Conservation (phyloP, 768 basidiomycete genomes). For the Tephrocybe sp. region DNA sequence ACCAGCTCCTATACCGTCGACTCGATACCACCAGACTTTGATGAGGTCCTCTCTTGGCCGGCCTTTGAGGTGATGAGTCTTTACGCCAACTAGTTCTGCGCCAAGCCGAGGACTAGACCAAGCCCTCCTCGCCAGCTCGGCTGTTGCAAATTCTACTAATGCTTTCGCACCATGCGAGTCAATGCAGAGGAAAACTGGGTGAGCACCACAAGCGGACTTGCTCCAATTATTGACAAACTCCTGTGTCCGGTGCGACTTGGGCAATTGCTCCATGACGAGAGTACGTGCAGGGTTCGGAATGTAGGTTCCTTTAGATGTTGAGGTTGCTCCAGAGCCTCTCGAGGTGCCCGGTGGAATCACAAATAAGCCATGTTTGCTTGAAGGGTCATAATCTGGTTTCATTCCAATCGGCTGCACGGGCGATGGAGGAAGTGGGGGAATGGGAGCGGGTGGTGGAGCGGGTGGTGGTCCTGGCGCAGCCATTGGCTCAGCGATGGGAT, state of each 20-base stretch:
- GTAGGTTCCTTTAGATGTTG: slow-evolving; percentile 26
- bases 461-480: slow-evolving; percentile 5
- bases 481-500: slow-evolving; percentile 7
- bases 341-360: slow-evolving; percentile 21
- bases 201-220: slow-evolving; percentile 32
- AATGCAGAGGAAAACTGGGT: slow-evolving; percentile 40
- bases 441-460: slow-evolving; percentile 16
- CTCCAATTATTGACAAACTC: slow-evolving; percentile 45
- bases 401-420: slow-evolving; percentile 40
- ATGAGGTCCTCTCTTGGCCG: slow-evolving; percentile 43
- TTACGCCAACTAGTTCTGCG: slow-evolving; percentile 22
- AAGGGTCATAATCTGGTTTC: slow-evolving; percentile 41
- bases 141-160: slow-evolving; percentile 48
- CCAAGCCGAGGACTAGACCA: slow-evolving; percentile 50
- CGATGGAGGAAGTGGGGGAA: slow-evolving; percentile 13
- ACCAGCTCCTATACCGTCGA: slow-evolving; percentile 37
- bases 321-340: neutral
- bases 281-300: slow-evolving; percentile 48
- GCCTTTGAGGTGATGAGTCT: slow-evolving; percentile 38
- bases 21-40: slow-evolving; percentile 49
- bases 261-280: slow-evolving; percentile 55
- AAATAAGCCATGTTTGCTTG: slow-evolving; percentile 48
- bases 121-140: slow-evolving; percentile 42
- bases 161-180: slow-evolving; percentile 42
- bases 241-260: slow-evolving; percentile 41